Conservation (phyloP, 2,329 filamentous ascomycete species). For the Didymella pinodella region DNA sequence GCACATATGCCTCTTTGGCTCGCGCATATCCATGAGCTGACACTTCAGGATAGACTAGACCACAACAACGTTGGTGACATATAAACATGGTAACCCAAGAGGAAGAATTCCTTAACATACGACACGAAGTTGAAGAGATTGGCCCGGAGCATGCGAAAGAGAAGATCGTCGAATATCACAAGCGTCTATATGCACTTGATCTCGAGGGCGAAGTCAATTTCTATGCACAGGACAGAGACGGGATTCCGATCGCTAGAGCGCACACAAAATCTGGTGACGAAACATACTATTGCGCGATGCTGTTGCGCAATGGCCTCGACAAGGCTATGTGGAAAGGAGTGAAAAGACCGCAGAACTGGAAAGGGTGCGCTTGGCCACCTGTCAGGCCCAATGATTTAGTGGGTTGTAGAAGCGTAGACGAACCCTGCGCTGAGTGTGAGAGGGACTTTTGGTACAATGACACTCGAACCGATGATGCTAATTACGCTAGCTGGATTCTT, state of each 20-base stretch:
- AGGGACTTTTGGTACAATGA: too few species aligned
- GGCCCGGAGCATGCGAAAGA: neutral
- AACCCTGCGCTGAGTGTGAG: constrained; percentile 5
- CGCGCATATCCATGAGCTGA: too few species aligned
- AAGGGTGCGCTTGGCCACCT: neutral
- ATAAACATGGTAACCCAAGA: neutral
- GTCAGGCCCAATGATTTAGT: neutral
- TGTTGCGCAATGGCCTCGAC: neutral
- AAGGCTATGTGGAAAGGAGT: too few species aligned
- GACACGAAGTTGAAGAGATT: neutral
- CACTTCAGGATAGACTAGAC: too few species aligned
- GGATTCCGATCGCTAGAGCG: neutral
- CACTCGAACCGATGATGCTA: neutral
- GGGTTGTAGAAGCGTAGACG: neutral
- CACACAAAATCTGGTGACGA: neutral
- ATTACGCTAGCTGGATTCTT: neutral
- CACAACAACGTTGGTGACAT: neutral
- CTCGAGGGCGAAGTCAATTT: neutral
- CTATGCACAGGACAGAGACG: neutral
- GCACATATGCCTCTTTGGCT: too few species aligned
- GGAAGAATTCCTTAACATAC: neutral
- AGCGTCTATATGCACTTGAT: neutral
- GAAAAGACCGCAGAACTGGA: neutral
- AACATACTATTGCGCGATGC: neutral
- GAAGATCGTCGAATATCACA: neutral